Percentiles rank a stretch among this genome's conserved stretches.
Evolutionary conservation across 345 rosid genomes (phyloP).

Genomic region (Syzygium aqueum): DNA sequence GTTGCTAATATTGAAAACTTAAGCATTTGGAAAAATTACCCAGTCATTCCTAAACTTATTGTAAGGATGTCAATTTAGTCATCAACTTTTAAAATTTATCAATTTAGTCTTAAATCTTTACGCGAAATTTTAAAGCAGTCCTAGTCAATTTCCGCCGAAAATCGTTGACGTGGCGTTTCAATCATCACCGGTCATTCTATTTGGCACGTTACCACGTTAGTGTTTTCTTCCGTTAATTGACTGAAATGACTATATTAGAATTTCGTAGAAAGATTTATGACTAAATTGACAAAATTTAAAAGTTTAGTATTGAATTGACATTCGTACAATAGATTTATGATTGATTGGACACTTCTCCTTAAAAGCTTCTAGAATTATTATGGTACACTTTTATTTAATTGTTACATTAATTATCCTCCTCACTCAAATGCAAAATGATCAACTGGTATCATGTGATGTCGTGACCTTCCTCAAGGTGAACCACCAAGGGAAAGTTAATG

Average conservation of each 20-base stretch:
- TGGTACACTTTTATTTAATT: neutral
- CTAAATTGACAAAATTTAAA: neutral
- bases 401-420: neutral
- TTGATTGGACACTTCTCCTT: neutral
- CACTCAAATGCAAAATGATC: neutral
- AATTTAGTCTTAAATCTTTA: neutral
- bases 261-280: neutral
- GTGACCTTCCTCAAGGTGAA: neutral
- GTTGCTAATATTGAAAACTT: neutral
- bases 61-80: neutral
- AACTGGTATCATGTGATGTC: neutral
- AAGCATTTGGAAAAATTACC: neutral
- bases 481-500: neutral
- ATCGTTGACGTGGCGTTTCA: rapidly evolving
- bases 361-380: neutral
- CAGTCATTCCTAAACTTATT: neutral
- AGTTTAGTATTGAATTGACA: neutral
- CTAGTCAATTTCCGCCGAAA: neutral
- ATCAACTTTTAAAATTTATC: neutral
- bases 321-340: rapidly evolving
- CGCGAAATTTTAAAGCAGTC: neutral
- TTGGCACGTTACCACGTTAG: neutral
- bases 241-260: neutral
- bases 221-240: neutral
- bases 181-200: neutral